Conservation (phyloP, 306 rosid genomes). For the Canavalia gladiata region DNA sequence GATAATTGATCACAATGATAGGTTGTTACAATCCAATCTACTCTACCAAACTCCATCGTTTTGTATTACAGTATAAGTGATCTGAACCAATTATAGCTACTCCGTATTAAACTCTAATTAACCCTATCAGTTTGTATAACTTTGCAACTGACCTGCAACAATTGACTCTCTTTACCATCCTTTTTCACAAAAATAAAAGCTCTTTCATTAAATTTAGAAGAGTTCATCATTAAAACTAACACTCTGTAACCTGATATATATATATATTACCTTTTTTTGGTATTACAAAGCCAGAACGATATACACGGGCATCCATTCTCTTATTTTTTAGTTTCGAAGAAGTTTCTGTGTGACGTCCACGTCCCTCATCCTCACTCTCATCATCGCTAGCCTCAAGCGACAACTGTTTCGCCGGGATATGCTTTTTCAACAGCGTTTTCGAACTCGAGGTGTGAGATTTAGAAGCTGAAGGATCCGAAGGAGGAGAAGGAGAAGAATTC, state of each 20-base stretch:
- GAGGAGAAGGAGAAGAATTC: conserved; percentile 33
- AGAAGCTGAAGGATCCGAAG: conserved; percentile 48
- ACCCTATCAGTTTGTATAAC: background rate
- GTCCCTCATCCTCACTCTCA: conserved; percentile 44
- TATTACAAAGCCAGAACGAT: conserved; percentile 41
- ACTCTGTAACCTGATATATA: conserved; percentile 39
- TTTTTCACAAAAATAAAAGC: background rate
- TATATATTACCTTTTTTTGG: conserved; percentile 35
- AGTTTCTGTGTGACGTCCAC: conserved; percentile 41
- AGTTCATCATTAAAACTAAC: background rate
- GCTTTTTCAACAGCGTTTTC: conserved; percentile 53
- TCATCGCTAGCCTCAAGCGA: conserved; percentile 38
- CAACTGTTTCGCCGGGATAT: conserved; percentile 52
- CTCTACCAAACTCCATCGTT: background rate
- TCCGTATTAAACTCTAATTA: background rate
- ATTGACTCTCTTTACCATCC: background rate
- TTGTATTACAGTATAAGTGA: background rate
- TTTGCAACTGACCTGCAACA: background rate
- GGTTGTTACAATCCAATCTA: conserved; percentile 4
- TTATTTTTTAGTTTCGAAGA: conserved; percentile 44
- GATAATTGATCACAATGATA: background rate
- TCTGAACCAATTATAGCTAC: conserved; percentile 3
- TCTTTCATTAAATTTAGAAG: background rate
- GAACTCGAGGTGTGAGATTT: conserved; percentile 46
- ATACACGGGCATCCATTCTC: conserved; percentile 56